Evolutionary conservation across 179 eudicot species (phyloP).

Genomic region (Beta corolliflora): DNA sequence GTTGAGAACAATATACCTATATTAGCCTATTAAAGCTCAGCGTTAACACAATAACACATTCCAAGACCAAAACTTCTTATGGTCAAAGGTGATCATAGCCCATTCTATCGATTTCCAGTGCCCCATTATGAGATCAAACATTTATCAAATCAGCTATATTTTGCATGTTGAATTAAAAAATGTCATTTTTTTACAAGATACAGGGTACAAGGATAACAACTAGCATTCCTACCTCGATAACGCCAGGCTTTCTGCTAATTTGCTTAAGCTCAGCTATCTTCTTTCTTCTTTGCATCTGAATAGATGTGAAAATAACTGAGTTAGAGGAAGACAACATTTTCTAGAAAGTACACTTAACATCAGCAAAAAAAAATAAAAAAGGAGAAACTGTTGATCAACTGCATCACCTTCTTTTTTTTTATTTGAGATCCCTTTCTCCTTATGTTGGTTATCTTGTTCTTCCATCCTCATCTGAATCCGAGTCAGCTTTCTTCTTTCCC

Average conservation of each 20-base stretch:
- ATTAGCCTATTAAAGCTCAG: no score
- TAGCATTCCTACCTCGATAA: constrained; percentile 73
- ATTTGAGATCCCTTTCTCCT: constrained; percentile 82
- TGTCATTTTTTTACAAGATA: no score
- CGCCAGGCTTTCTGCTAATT: constrained; percentile 84
- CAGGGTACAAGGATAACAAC: background rate
- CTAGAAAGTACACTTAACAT: no score
- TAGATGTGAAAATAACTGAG: background rate
- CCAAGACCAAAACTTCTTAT: no score
- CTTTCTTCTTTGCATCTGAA: constrained; percentile 88
- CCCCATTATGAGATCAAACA: no score
- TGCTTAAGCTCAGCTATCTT: constrained; percentile 94
- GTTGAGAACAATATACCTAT: no score
- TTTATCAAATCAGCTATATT: no score
- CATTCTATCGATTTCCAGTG: no score
- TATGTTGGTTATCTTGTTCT: constrained; percentile 69
- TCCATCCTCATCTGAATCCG: constrained; percentile 96
- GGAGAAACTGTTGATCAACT: background rate
- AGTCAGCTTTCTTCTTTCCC: constrained; percentile 68
- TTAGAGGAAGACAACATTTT: background rate
- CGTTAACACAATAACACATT: no score
- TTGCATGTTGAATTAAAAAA: no score
- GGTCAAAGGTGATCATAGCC: no score
- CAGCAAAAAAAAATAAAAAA: background rate
- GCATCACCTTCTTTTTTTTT: constrained; percentile 86